Evolutionary conservation across 225 moss, liverwort and hornwort species (phyloP), one percentile per base, ranked within the genome.

Genomic region (Sphagnum tenellum): DNA sequence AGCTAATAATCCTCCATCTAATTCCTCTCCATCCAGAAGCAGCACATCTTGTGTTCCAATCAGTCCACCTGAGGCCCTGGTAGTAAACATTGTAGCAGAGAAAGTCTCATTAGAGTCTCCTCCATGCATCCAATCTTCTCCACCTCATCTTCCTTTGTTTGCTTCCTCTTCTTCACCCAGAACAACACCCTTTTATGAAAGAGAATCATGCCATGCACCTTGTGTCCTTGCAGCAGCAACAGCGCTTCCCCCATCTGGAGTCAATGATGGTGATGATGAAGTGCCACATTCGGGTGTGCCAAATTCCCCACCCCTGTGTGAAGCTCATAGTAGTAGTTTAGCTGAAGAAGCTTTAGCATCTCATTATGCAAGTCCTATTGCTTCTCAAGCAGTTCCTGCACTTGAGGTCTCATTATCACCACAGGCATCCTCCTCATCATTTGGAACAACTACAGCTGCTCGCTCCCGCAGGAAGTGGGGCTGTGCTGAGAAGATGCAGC

Each of bases 381-480:
- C 66, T 9, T 80, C 76, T 14, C 75, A 71, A 8, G 69, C 55
- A 55, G 75, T 81, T 57, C 89, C 84, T 13, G 83, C 79, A 50
- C 77, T 86, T 5, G 84, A 79, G 60, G 75, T 66, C 47, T 82
- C 89, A 53, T 69, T 80, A 11, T 96, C 90, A 54, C 92, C 96
- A 0, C 82, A 85, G 53, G 69, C 76, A 56, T 57, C 70, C 50
- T 74, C 82, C 64, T 29, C 29, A 29, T 29, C 29, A 29, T 29
- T 29, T 1, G 29, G 29, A 29, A 29, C 29, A 29, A 73, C 70
- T 3, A 84, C 80, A 46, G 64, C 73, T 46, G 66, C 64, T 5
- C 77, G 66, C 63, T 79, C 78, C 49, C 73, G 84, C 5, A 96
- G 87, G 80, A 96, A 90, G 70, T 90, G 82, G 92, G 78, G 82